Base-by-base conservation (phyloP, 1,284 basidiomycete genomes). In the Cerioporus squamosus region DNA sequence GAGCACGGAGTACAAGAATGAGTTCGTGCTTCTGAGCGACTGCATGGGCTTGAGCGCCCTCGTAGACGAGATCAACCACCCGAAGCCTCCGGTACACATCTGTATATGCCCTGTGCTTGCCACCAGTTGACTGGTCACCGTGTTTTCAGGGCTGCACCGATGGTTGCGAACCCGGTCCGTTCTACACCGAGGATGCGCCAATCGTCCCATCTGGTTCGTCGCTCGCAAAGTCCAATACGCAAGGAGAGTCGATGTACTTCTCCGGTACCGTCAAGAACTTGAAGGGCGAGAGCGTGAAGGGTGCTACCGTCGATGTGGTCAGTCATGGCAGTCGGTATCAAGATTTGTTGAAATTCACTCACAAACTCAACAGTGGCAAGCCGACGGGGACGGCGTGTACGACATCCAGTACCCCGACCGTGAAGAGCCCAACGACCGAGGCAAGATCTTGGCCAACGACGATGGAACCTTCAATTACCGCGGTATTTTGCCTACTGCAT, bases 1-100 rank as follows among this genome's bases (percentile, higher is more conserved):
- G 71, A 76, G 73, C 66, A 73, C 75, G 22, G 70, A 72, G 17
- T 73, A 70, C 64, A 74, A 74, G 69, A 75, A 75, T 67, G 77
- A 79, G 70, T 76, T 79, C 55, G 73, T 78, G 46, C 68, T 79
- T n/a, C 66, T 79, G 29, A 77, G 76, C 59, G 77, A 79, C 60
- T 72, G 74, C 56, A 60, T 78, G 6, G 77, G 77, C 9, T 60
- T 77, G 31, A 77, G 75, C 51, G 75, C 72, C n/a, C 66, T 77
- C 20, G 68, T 79, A 12, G 76, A 79, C 56, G 75, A 77, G 53
- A 62, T 76, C 52, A 72, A 73, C 45, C 74, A 79, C 48, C 74
- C 74, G 5, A 75, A 75, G 61, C 75, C 76, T 29, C 36, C 66
- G 44, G 74, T 74, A 51, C 42, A 68, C 29, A 2, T 18, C 26